phyloP scores from a whole-genome alignment of 257 asterid genomes.

The Solanum paucissectum region DNA sequence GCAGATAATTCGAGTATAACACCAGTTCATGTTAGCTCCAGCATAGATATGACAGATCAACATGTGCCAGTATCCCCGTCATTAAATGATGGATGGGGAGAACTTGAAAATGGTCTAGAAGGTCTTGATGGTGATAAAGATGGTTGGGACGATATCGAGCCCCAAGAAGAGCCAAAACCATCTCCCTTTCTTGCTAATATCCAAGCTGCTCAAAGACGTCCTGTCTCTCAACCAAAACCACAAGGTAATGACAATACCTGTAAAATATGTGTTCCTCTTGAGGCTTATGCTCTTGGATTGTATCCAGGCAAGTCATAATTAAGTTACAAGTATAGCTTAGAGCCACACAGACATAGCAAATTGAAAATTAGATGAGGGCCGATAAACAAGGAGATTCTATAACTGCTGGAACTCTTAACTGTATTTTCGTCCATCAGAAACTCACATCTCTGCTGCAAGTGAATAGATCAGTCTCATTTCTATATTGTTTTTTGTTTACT shows the following conservation, averaged over 20 bases:
- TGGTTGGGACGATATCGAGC: slow-evolving; percentile 96
- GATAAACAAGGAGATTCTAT: not conserved
- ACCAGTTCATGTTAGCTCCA: slow-evolving; percentile 38
- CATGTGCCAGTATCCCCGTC: slow-evolving; percentile 58
- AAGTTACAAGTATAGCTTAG: not conserved
- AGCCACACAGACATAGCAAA: not conserved
- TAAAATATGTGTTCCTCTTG: not conserved
- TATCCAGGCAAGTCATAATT: not conserved
- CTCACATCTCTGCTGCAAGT: not conserved
- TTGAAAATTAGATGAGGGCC: not conserved
- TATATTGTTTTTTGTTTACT: not conserved
- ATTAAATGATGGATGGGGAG: slow-evolving; percentile 96
- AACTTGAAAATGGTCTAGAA: slow-evolving; percentile 64
- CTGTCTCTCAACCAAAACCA: slow-evolving; percentile 56
- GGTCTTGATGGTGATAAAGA: slow-evolving; percentile 47
- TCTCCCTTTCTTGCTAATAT: slow-evolving; percentile 76
- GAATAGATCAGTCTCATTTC: not conserved
- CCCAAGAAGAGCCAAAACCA: slow-evolving; percentile 71
- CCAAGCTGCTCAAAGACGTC: slow-evolving; percentile 72
- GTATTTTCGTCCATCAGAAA: not conserved
- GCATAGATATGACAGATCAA: slow-evolving; percentile 33
- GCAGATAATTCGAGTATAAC: slow-evolving; percentile 32
- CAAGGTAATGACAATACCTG: slow-evolving; percentile 38
- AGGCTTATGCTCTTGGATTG: not conserved
- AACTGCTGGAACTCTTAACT: not conserved